Percentiles rank a stretch among this genome's conserved stretches.
Conservation (phyloP, 2,329 filamentous ascomycete genomes). For the Penicillium sp. region DNA sequence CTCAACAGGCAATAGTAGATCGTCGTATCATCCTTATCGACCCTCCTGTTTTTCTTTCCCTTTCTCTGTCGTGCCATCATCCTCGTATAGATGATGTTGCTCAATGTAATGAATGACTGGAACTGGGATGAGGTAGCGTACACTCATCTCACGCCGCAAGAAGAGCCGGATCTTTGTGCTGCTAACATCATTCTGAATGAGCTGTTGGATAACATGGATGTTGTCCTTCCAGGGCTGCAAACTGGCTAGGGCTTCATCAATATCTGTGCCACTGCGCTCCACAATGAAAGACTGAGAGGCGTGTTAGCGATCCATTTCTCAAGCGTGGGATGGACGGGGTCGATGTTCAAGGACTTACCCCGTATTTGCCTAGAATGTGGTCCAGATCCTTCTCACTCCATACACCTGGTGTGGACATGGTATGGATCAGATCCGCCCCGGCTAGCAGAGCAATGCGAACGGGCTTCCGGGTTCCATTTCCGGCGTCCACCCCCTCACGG, state of each 20-base stretch:
- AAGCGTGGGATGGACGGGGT: no score
- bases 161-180: conserved; percentile 81
- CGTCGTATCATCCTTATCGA: conserved; percentile 23
- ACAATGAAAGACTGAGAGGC: conserved; percentile 65
- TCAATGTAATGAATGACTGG: conserved; percentile 73
- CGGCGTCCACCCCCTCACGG: conserved; percentile 67
- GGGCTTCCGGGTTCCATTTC: conserved; percentile 62
- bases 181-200: conserved; percentile 82
- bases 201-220: conserved; percentile 81
- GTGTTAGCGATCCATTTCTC: background rate
- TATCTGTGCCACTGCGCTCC: conserved; percentile 84
- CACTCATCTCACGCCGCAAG: conserved; percentile 74
- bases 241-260: conserved; percentile 80
- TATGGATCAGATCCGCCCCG: conserved; percentile 72
- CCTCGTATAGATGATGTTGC: conserved; percentile 62
- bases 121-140: conserved; percentile 71
- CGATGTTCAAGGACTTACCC: conserved; percentile 38
- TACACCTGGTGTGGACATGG: conserved; percentile 67
- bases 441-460: conserved; percentile 78
- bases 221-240: conserved; percentile 81
- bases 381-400: conserved; percentile 85
- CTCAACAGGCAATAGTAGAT: background rate
- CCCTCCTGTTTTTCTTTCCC: conserved; percentile 30
- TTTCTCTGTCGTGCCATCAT: conserved; percentile 42
- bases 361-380: conserved; percentile 80